Conservation (phyloP, 225 moss, liverwort and hornwort species). For the Neckera pumila region DNA sequence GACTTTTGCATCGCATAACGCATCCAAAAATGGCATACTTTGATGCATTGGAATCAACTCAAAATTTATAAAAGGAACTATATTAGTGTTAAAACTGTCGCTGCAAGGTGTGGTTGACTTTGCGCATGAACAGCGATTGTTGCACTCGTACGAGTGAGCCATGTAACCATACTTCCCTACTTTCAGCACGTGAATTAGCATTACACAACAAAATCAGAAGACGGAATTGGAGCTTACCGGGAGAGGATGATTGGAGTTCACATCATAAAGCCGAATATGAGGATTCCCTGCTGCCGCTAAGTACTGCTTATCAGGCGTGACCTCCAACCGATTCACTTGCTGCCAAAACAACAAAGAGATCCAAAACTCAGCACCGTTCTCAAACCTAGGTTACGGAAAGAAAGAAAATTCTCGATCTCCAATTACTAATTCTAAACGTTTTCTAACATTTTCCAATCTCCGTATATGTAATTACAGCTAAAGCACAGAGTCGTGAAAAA, state of each 20-base stretch:
- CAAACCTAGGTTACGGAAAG: background rate
- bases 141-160: background rate
- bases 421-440: background rate
- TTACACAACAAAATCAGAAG: background rate
- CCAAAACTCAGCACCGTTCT: background rate
- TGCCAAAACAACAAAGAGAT: constrained; percentile 5
- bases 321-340: constrained; percentile 92
- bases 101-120: no score
- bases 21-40: background rate
- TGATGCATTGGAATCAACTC: background rate
- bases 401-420: background rate
- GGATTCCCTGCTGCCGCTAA: constrained; percentile 96
- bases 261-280: constrained; percentile 90
- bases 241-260: constrained; percentile 65
- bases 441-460: background rate
- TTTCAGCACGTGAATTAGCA: background rate
- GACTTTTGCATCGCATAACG: background rate
- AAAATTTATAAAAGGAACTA: background rate
- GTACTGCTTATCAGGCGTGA: constrained; percentile 89
- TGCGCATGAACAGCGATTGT: background rate
- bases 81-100: no score
- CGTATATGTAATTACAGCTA: background rate
- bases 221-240: constrained; percentile 27
- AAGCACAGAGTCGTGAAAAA: background rate
- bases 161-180: background rate